Evolutionary conservation across 1,139 yeast species (phyloP).

Genomic region (Saccharomyces hybrid): DNA sequence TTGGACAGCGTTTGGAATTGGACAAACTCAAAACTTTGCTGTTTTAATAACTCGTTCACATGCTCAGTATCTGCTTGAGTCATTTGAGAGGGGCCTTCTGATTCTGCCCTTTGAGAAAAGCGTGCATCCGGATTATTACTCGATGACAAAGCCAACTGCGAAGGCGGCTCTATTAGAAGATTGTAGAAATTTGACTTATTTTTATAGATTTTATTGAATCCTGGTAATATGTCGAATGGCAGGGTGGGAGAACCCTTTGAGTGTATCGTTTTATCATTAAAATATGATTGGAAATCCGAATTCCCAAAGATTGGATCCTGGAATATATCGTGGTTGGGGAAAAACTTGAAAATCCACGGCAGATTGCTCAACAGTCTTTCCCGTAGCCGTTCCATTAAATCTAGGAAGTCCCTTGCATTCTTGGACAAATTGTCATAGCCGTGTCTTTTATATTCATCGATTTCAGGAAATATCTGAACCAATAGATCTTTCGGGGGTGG

Average conservation of each 20-base stretch:
- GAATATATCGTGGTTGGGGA: slow-evolving; percentile 29
- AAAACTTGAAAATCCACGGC: slow-evolving; percentile 24
- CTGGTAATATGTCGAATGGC: slow-evolving; percentile 12
- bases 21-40: slow-evolving; percentile 22
- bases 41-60: slow-evolving; percentile 10
- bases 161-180: slow-evolving; percentile 2
- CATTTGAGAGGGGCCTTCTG: neutral
- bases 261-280: slow-evolving; percentile 9
- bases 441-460: slow-evolving; percentile 20
- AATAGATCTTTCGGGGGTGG: slow-evolving; percentile 14
- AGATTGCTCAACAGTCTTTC: slow-evolving; percentile 20
- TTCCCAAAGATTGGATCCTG: slow-evolving; percentile 18
- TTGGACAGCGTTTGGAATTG: slow-evolving; percentile 26
- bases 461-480: slow-evolving; percentile 27
- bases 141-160: neutral
- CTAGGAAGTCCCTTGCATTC: slow-evolving; percentile 17
- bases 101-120: neutral
- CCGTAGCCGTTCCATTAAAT: slow-evolving; percentile 21
- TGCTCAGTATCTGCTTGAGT: neutral
- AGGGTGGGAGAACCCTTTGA: neutral
- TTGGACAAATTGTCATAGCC: slow-evolving; percentile 9
- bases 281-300: slow-evolving; percentile 20
- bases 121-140: neutral
- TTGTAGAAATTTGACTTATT: neutral
- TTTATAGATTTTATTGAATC: slow-evolving; percentile 4